Evolutionary conservation across 495 filamentous ascomycete species (phyloP).

Genomic region (Umbilicaria muhlenbergii): DNA sequence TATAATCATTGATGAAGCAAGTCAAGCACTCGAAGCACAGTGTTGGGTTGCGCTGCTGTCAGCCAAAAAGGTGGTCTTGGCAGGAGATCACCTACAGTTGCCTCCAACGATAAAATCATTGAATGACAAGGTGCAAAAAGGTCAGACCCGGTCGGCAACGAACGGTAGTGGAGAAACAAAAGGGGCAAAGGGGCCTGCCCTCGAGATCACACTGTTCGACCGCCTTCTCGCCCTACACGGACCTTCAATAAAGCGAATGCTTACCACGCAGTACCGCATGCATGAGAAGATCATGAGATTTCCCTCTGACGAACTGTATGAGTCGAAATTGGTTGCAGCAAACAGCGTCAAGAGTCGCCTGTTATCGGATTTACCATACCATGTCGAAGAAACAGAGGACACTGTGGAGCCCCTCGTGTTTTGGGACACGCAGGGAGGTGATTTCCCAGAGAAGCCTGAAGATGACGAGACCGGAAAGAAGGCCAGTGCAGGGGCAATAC

Average conservation of each 20-base stretch:
- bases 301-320: constrained; percentile 80
- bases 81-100: constrained; percentile 87
- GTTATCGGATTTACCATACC: constrained; percentile 64
- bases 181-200: constrained; percentile 28
- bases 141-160: background rate
- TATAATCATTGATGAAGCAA: constrained; percentile 89
- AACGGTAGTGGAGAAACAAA: constrained; percentile 13
- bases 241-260: constrained; percentile 70
- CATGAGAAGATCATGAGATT: constrained; percentile 91
- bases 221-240: constrained; percentile 73
- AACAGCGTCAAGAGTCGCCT: constrained; percentile 59
- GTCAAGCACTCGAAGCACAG: constrained; percentile 89
- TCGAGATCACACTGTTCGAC: constrained; percentile 87
- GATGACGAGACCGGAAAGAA: constrained; percentile 35
- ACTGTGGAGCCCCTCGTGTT: constrained; percentile 80
- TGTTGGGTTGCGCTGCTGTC: constrained; percentile 88
- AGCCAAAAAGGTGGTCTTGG: constrained; percentile 74
- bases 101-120: constrained; percentile 83
- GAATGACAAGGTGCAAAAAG: background rate
- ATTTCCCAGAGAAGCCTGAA: constrained; percentile 54
- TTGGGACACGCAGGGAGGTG: constrained; percentile 90
- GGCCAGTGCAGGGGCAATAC: constrained; percentile 22
- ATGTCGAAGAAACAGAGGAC: constrained; percentile 68
- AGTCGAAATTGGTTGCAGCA: constrained; percentile 59
- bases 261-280: constrained; percentile 99